Evolutionary conservation across 495 filamentous ascomycete species (phyloP), one percentile per base, ranked within the genome.

Genomic region (Daldinia decipiens): DNA sequence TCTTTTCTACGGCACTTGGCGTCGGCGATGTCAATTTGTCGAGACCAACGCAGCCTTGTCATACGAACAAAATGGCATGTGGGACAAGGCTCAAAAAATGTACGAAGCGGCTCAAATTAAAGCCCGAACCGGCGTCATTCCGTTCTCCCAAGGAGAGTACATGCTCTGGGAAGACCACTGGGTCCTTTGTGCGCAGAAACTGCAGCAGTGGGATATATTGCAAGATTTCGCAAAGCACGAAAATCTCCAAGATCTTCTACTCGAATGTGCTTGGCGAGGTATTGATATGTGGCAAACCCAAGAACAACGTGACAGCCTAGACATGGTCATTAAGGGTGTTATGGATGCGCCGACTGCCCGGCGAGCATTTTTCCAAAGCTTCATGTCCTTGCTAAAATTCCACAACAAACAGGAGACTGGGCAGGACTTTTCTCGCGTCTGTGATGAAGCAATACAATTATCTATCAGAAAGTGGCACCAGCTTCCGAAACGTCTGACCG

Each of bases 131-230:
- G 95, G 94, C 31, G 91, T 91, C 13, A 88, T 97, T 66, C 94
- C 96, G 1, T 98, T 97, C 81, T 98, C 95, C 1, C 92, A 96
- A 71, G 93, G 89, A 13, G 96, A 99, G 81, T 99, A 99, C 76
- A 97, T 95, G 87, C 85, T 99, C 1, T 99, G 96, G 96, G 96
- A 99, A 80, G 96, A 99, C 78, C 96, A 99, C 71, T 99, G 96
- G 96, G 87, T 98, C 36, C 86, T 96, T 43, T 98, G 96, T 76
- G 95, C 95, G 2, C 93, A 98, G 80, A 99, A 98, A 82, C 86
- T 99, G 39, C 96, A 99, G 76, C 96, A 98, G 70, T 99, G 96
- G 96, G 96, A 99, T 60, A 92, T 99, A 61, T 80, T 99, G 29
- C 91, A 90, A 59, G 96, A 99, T 68, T 98, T 97, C 69, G 94